Conservation (phyloP, 1,139 yeast genomes). For the Eremothecium coryli region DNA sequence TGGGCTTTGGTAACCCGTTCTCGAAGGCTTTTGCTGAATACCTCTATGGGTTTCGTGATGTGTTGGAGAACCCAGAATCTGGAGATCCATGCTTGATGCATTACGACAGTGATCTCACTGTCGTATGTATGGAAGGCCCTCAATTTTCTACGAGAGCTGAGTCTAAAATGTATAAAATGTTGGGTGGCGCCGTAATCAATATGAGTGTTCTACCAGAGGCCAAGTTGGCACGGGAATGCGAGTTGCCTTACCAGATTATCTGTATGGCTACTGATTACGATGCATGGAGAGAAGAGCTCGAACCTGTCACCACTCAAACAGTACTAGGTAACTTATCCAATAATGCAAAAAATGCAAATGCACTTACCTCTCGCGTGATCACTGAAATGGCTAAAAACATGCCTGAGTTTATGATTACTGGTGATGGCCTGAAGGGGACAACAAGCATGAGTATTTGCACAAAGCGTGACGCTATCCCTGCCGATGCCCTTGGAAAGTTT, state of each 20-base stretch:
- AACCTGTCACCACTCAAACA: conserved; percentile 93
- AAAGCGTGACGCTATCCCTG: conserved; percentile 62
- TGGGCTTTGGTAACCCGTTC: conserved; percentile 95
- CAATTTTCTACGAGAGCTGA: conserved; percentile 98
- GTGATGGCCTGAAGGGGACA: conserved; percentile 60
- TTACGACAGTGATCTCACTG: conserved; percentile 57
- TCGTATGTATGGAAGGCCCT: conserved; percentile 98
- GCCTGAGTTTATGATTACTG: conserved; percentile 47
- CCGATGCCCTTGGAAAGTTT: conserved; percentile 67
- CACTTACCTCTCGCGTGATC: conserved; percentile 60
- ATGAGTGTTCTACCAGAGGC: conserved; percentile 96
- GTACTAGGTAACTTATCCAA: conserved; percentile 87
- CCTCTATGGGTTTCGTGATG: conserved; percentile 48
- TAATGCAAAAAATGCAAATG: conserved; percentile 78
- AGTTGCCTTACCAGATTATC: conserved; percentile 91
- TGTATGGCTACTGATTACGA: conserved; percentile 99
- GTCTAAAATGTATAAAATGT: conserved; percentile 71
- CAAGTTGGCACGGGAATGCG: conserved; percentile 94
- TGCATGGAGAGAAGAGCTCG: conserved; percentile 93
- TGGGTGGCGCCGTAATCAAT: conserved; percentile 94
- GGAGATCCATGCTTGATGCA: conserved; percentile 26
- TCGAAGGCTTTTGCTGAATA: conserved; percentile 62
- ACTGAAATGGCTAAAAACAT: conserved; percentile 56
- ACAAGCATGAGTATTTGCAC: conserved; percentile 82
- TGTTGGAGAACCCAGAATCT: conserved; percentile 43